Evolutionary conservation across 139 green algal species (phyloP), one percentile per base, ranked within the genome.

Genomic region (Coccomyxa sp.): DNA sequence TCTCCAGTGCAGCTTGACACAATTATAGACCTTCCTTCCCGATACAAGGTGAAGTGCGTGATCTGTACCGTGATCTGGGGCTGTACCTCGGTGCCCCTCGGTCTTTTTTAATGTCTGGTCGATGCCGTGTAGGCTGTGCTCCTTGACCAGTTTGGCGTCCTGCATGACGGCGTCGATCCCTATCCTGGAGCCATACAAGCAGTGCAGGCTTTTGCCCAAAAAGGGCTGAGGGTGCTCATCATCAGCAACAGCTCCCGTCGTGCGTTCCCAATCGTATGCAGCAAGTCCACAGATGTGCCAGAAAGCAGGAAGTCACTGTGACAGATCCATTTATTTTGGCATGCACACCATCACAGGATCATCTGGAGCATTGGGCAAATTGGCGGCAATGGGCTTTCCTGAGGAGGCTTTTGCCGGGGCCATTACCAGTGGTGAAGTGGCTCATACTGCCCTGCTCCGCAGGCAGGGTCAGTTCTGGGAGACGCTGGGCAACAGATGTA

Each of bases 101-200:
- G 38, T 7, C 38, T 51, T 51, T 51, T 11, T 7, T 51, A 51
- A 51, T 51, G 38, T 51, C 38, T 51, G 38, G 38, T 51, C 38
- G 38, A 51, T 51, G 38, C 67, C 23, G 63, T 74, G 25, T 66
- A 82, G 78, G 90, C 87, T n/a, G 82, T 93, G 0, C 83, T 98
- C 51, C 88, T 98, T 12, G 95, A 98, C 85, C 95, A 98, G 83
- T 98, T 97, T 89, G 95, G 95, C 21, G 93, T 98, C 21, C 87
- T 98, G 38, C 95, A 98, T 78, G 94, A 98, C 84, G 95, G 95
- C 7, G 77, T 87, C 51, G 78, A 80, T n/a, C 84, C 94, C 0
- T 97, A 96, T 83, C 88, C 92, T 0, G 88, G 83, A 4, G 93
- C 95, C 13, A 84, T 96, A 0, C 88, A 92, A 68, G 92, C 92